Base-by-base conservation (phyloP, 257 asterid species). In the Prunella vulgaris region DNA sequence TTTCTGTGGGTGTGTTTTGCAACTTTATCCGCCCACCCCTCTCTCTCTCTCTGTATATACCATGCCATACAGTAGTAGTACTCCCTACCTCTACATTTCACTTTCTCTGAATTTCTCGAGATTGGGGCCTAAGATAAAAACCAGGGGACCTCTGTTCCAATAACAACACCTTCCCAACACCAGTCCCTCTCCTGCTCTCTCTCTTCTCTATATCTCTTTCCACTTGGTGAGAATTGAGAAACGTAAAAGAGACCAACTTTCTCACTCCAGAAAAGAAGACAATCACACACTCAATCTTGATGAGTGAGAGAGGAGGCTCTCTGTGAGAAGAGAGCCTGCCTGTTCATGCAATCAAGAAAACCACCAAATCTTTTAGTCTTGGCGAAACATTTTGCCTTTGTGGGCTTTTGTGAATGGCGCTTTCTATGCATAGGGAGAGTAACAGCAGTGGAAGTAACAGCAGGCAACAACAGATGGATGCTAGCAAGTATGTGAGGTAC, bases 261-360 rank as follows among this genome's bases (percentile, higher is more conserved):
- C 32, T 22, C 28, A n/a, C 30, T 28, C 46, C 48, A 49, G 17
- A 18, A 69, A 70, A 14, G 28, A n/a, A 33, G 22, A 6, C 15
- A 12, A 58, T 2, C 18, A 52, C 25, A 48, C 25, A 52, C 44
- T 24, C 58, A 69, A 44, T 49, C 83, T 83, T 77, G 87, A 87
- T 87, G 96, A 83, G 79, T 79, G 95, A 89, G 74, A 78, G 89
- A 84, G 95, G 83, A 60, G 96, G 96, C 96, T 89, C 98, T 87
- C 97, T 78, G 84, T 77, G 86, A 63, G 81, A 73, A 81, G 97
- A 85, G 96, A 84, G 96, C 92, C 93, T 84, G 56, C 96, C 87
- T 78, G 84, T 86, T 72, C 85, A 89, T 86, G 90, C 93, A 89
- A 68, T n/a, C n/a, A n/a, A n/a, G n/a, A n/a, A n/a, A n/a, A n/a